Percentiles rank a stretch among this genome's conserved stretches.
Conservation (phyloP, 352 stramenopile genomes). For the Achlya hypogyna region DNA sequence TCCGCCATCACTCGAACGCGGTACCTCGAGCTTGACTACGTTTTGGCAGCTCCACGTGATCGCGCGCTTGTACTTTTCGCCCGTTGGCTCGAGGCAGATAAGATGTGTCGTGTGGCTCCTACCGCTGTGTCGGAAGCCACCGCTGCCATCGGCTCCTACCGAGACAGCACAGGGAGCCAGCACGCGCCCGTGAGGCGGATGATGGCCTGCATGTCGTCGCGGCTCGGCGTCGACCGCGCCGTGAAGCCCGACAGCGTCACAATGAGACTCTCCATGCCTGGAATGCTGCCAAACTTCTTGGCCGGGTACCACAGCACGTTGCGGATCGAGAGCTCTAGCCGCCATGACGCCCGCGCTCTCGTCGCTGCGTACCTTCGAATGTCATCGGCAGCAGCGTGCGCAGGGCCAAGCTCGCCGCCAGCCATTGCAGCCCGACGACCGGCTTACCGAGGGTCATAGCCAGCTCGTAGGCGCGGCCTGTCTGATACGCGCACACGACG, state of each 20-base stretch:
- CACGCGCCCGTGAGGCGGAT: slow-evolving; percentile 77
- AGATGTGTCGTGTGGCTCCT: slow-evolving; percentile 71
- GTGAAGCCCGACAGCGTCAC: slow-evolving; percentile 79
- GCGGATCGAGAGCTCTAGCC: not conserved
- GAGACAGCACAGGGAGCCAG: slow-evolving; percentile 70
- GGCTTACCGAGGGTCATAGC: slow-evolving; percentile 57
- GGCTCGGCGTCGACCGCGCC: slow-evolving; percentile 56
- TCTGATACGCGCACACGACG: slow-evolving; percentile 71
- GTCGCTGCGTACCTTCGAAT: not conserved
- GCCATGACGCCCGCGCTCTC: not conserved
- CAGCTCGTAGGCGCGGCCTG: slow-evolving; percentile 73
- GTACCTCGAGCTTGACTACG: slow-evolving; percentile 72
- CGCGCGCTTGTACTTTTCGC: slow-evolving; percentile 82
- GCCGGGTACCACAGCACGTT: not conserved
- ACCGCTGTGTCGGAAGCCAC: not conserved
- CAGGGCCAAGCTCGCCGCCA: slow-evolving; percentile 35
- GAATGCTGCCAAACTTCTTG: slow-evolving; percentile 41
- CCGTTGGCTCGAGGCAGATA: slow-evolving; percentile 60
- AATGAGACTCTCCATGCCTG: slow-evolving; percentile 69
- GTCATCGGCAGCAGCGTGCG: slow-evolving; percentile 7
- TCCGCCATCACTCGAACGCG: not conserved
- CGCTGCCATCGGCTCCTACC: slow-evolving; percentile 8
- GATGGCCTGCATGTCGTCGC: slow-evolving; percentile 75
- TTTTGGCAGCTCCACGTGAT: slow-evolving; percentile 74
- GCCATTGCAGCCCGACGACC: slow-evolving; percentile 74